These are phyloP conservation scores for Rhizopus microsporus DNA, from an alignment of 371 early-diverging fungal species.

Conservation along the genomic window DNA sequence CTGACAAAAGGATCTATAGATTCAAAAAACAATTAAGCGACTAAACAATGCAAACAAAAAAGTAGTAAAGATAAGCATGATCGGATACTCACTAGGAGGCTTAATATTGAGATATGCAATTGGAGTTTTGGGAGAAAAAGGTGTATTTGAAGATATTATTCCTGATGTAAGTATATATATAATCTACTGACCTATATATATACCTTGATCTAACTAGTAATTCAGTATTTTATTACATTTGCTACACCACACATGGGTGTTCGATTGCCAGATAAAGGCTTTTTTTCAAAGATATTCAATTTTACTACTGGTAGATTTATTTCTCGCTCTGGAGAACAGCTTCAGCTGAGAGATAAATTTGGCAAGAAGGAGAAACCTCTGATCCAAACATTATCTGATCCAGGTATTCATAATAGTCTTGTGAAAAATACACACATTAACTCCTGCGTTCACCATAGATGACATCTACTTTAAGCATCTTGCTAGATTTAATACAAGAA, in stretches of 20 bases:
- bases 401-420: slow-evolving; percentile 30
- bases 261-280: slow-evolving; percentile 29
- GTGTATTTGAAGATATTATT: slow-evolving; percentile 58
- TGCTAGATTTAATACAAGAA: slow-evolving; percentile 53
- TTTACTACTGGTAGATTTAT: slow-evolving; percentile 47
- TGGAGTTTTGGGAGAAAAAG: slow-evolving; percentile 62
- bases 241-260: slow-evolving; percentile 84
- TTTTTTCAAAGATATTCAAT: slow-evolving; percentile 51
- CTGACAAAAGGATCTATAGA: background rate
- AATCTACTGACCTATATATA: background rate
- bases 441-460: background rate
- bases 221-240: slow-evolving; percentile 65
- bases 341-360: slow-evolving; percentile 51
- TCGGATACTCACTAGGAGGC: slow-evolving; percentile 87
- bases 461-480: slow-evolving; percentile 15
- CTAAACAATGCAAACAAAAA: slow-evolving; percentile 13
- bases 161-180: slow-evolving; percentile 43
- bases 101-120: slow-evolving; percentile 72
- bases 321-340: slow-evolving; percentile 64
- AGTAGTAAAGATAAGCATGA: slow-evolving; percentile 62
- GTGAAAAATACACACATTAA: background rate
- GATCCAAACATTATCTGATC: slow-evolving; percentile 64
- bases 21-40: slow-evolving; percentile 16
- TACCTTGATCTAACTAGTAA: slow-evolving; percentile 5
- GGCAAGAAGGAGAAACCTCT: slow-evolving; percentile 42